Base-by-base conservation (phyloP, 768 basidiomycete genomes). In the Tricholoma bakamatsutake region DNA sequence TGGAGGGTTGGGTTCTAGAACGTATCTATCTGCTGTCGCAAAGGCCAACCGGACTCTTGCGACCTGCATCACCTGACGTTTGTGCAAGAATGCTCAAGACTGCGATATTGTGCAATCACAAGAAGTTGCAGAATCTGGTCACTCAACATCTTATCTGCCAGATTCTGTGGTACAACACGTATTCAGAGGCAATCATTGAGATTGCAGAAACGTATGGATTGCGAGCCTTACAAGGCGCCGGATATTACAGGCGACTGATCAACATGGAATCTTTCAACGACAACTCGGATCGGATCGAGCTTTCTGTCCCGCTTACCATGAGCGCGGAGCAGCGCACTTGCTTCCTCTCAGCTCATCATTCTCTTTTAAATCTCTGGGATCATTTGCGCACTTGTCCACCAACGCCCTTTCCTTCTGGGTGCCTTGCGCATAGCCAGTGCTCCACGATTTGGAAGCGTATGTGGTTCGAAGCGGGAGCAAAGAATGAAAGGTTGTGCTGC, bases 261-360 rank as follows among this genome's bases (percentile, higher is more conserved):
- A 64, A 67, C 35, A 61, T 74, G 59, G 71, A 61, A 63, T 31
- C 18, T 33, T 40, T 18, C 13, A 11, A 53, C 4, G 45, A 31
- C 24, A 37, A 51, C 15, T 18, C 28, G 27, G 50, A 42, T 6
- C 45, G 34, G 69, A 42, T 62, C 71, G 67, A 64, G 27, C 64
- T 64, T 7, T 56, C 61, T 17, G 71, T 73, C 47, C 69, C 70
- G 7, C 59, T 59, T n/a, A 62, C 61, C 11, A 67, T 69, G 53
- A 63, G 64, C 53, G 53, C 66, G 5, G 74, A 74, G 50, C 67
- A 63, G 56, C 79, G 78, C 37, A 70, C 78, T 67, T 75, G 77
- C 39, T 74, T 86, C 43, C 70, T 86, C 13, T 72, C 77, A 17
- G 87, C 87, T 2, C 81, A 82, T 57, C 68, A 78, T 52, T 79